Conservation (phyloP, 2,329 filamentous ascomycete species). For the Pestalotiopsis sp. region DNA sequence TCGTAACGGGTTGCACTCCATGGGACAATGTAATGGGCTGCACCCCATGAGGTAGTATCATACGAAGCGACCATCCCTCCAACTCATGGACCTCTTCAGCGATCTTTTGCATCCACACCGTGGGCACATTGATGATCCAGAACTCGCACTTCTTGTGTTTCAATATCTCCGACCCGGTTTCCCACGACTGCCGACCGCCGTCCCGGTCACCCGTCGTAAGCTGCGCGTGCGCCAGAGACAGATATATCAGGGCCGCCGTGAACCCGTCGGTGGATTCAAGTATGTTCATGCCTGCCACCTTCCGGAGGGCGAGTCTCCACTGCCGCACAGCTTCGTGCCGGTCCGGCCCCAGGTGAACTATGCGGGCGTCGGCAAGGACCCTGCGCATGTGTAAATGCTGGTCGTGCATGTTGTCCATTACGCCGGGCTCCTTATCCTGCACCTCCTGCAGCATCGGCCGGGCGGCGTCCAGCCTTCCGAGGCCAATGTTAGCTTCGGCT, state of each 20-base stretch:
- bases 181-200: slow-evolving; percentile 24
- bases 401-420: slow-evolving; percentile 33
- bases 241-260: slow-evolving; percentile 26
- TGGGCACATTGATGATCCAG: slow-evolving; percentile 31
- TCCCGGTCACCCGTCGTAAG: slow-evolving; percentile 22
- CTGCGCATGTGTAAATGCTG: slow-evolving; percentile 34
- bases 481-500: neutral
- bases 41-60: slow-evolving; percentile 31
- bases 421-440: slow-evolving; percentile 19
- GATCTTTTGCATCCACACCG: slow-evolving; percentile 30
- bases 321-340: slow-evolving; percentile 20
- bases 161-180: slow-evolving; percentile 12
- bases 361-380: slow-evolving; percentile 27
- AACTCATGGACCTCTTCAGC: slow-evolving; percentile 24
- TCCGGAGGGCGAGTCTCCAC: slow-evolving; percentile 24
- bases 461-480: neutral
- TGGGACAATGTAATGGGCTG: slow-evolving; percentile 31
- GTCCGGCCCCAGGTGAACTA: slow-evolving; percentile 18
- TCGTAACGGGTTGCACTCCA: slow-evolving; percentile 11
- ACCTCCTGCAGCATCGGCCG: slow-evolving; percentile 20
- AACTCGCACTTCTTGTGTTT: slow-evolving; percentile 32
- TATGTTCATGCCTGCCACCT: slow-evolving; percentile 22
- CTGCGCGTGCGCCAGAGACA: slow-evolving; percentile 32
- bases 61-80: slow-evolving; percentile 32
- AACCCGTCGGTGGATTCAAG: slow-evolving; percentile 27